Percentiles rank a stretch among this genome's conserved stretches.
phyloP scores from a whole-genome alignment of 805 yeast genomes.

The Isabelozyma pseudorhagii region DNA sequence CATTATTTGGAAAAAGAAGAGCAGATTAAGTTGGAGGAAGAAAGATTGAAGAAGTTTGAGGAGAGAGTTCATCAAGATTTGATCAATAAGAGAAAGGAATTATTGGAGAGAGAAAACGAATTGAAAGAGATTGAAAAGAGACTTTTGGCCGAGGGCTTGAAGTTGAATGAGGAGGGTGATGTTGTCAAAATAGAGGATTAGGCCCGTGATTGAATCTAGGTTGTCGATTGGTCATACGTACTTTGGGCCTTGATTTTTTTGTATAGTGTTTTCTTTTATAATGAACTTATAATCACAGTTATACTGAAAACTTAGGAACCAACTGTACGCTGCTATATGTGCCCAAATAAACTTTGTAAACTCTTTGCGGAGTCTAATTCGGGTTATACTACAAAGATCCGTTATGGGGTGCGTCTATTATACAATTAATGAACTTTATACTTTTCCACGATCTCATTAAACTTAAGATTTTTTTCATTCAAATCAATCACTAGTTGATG shows the following conservation, averaged over 20 bases:
- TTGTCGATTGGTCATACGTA: too few species aligned
- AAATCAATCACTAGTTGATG: constrained; percentile 60
- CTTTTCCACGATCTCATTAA: constrained; percentile 67
- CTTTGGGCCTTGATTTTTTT: too few species aligned
- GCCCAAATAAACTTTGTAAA: too few species aligned
- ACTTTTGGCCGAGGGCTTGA: constrained; percentile 55
- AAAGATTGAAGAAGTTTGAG: constrained; percentile 80
- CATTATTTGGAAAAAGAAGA: constrained; percentile 68
- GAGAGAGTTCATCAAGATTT: constrained; percentile 87
- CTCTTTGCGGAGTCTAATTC: too few species aligned
- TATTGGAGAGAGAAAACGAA: constrained; percentile 81
- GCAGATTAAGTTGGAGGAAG: constrained; percentile 86
- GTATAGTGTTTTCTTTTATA: too few species aligned
- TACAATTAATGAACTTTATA: constrained; percentile 26
- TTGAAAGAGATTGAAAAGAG: constrained; percentile 76
- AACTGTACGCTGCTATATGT: too few species aligned
- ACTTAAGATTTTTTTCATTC: constrained; percentile 57
- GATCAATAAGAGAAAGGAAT: constrained; percentile 74
- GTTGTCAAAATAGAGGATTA: constrained; percentile 23
- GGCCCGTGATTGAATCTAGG: neutral
- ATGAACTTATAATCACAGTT: too few species aligned
- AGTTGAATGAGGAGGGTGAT: constrained; percentile 36
- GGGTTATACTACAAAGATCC: too few species aligned
- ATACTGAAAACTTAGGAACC: too few species aligned
- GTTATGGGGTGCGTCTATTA: neutral